Evolutionary conservation across 495 filamentous ascomycete species (phyloP).

Genomic region (Glarea lozoyensis): DNA sequence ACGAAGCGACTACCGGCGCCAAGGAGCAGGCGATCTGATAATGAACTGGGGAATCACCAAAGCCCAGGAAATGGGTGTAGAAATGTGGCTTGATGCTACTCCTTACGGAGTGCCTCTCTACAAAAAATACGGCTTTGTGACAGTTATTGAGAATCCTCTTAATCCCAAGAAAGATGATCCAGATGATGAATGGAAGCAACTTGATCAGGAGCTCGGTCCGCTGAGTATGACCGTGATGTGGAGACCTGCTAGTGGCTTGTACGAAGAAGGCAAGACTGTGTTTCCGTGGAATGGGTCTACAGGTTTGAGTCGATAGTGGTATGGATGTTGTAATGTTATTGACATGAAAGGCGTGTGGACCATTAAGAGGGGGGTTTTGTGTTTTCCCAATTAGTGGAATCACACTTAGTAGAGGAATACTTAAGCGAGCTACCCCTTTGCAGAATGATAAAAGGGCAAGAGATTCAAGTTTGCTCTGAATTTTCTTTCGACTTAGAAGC

Average conservation of each 20-base stretch:
- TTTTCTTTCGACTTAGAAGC: too few species aligned
- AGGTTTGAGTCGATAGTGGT: too few species aligned
- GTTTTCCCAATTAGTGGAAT: too few species aligned
- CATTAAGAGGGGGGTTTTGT: too few species aligned
- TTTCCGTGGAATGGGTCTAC: background rate
- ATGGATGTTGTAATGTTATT: too few species aligned
- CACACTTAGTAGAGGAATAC: too few species aligned
- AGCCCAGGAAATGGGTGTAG: slow-evolving; percentile 29
- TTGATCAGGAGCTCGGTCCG: slow-evolving; percentile 3
- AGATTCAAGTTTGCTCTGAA: too few species aligned
- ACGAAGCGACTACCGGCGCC: slow-evolving; percentile 28
- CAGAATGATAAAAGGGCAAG: too few species aligned
- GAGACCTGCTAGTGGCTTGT: slow-evolving; percentile 11
- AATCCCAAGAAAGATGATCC: slow-evolving; percentile 8
- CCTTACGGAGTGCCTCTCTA: slow-evolving; percentile 30
- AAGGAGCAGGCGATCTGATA: slow-evolving; percentile 27
- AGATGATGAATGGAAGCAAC: slow-evolving; percentile 9
- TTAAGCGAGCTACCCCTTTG: too few species aligned
- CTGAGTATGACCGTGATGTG: slow-evolving; percentile 12
- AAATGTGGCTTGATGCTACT: slow-evolving; percentile 33
- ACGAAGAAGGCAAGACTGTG: slow-evolving; percentile 1
- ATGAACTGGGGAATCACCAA: slow-evolving; percentile 33
- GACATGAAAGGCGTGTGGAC: too few species aligned
- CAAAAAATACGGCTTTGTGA: slow-evolving; percentile 25
- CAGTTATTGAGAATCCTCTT: slow-evolving; percentile 2